Evolutionary conservation across 352 stramenopile genomes (phyloP).

Genomic region (Phytophthora sansomeana): DNA sequence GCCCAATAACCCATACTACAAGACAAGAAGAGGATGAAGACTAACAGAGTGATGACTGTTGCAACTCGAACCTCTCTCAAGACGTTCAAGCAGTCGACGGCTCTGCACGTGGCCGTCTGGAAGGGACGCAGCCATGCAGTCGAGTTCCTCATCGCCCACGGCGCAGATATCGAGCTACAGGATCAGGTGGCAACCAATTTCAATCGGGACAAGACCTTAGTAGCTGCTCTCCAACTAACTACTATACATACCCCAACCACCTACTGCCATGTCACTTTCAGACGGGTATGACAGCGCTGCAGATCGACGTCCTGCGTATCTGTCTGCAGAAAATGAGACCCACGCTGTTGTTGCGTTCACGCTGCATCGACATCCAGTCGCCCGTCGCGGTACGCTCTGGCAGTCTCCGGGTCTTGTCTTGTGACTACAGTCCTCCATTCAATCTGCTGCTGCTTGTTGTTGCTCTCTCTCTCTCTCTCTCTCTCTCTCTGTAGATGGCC

Average conservation of each 20-base stretch:
- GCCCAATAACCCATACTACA: too few relatives aligned
- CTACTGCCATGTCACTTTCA: not conserved
- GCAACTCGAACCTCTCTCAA: too few relatives aligned
- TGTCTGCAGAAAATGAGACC: slow-evolving; percentile 57
- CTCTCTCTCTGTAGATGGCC: slow-evolving; percentile 32
- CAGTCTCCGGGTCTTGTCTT: not conserved
- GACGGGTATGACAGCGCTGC: slow-evolving; percentile 51
- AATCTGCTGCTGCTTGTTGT: slow-evolving; percentile 2
- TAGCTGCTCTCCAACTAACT: too few relatives aligned
- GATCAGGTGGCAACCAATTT: too few relatives aligned
- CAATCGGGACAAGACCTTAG: too few relatives aligned
- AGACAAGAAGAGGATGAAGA: too few relatives aligned
- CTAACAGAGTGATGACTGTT: slow-evolving; percentile 8
- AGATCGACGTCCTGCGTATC: slow-evolving; percentile 54
- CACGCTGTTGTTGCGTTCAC: slow-evolving; percentile 43
- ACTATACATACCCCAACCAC: too few relatives aligned
- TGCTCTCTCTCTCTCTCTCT: too few relatives aligned
- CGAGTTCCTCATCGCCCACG: slow-evolving; percentile 38
- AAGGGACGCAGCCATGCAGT: slow-evolving; percentile 31
- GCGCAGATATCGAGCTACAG: slow-evolving; percentile 43
- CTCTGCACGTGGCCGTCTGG: slow-evolving; percentile 50
- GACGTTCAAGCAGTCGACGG: slow-evolving; percentile 40
- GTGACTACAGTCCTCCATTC: not conserved
- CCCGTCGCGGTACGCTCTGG: slow-evolving; percentile 38
- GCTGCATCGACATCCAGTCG: slow-evolving; percentile 48